Evolutionary conservation across 345 rosid genomes (phyloP), one percentile per base, ranked within the genome.

Genomic region (Geranium rotundifolium): DNA sequence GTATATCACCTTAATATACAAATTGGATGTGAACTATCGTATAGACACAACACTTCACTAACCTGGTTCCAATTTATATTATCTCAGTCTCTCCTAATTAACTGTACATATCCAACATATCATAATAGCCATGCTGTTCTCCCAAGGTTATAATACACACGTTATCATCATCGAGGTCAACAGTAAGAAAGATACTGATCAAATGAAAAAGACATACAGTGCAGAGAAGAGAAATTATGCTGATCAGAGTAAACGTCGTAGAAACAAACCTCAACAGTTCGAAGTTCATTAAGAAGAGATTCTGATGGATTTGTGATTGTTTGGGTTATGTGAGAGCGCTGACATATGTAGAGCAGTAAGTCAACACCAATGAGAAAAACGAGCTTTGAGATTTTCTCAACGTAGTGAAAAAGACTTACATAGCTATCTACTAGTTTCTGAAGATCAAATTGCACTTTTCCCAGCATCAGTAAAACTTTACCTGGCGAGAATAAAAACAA

Each of bases 261-360:
- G 52, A 67, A 76, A 76, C 88, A 71, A 71, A 95, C 99, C 99
- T 95, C 99, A 71, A 90, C 95, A 6, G 83, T 90, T 69, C 82
- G 87, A 72, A 95, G 96, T 80, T 95, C 99, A 77, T 90, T 90
- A 66, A 95, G 95, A 79, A 90, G 91, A 56, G 97, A 95, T 69
- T 95, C 95, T 0, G 97, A 88, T 62, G 99, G 97, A 57, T 70
- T 65, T 71, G 97, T 86, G 74, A 95, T 90, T 20, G 99, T 95
- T 72, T 79, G 72, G 67, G 76, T 72, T 75, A 95, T 75, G 77
- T 88, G 92, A 72, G 90, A 80, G 49, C 99, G 85, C 99, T 90
- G 93, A 68, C 81, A 71, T 46, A 14, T 12, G 15, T 0, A 46
- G 52, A 46, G 52, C 14, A 46, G 0, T 46, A 46, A 46, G 52